Conservation (phyloP, 106 monocot genomes). For the Amphibolis antarctica region DNA sequence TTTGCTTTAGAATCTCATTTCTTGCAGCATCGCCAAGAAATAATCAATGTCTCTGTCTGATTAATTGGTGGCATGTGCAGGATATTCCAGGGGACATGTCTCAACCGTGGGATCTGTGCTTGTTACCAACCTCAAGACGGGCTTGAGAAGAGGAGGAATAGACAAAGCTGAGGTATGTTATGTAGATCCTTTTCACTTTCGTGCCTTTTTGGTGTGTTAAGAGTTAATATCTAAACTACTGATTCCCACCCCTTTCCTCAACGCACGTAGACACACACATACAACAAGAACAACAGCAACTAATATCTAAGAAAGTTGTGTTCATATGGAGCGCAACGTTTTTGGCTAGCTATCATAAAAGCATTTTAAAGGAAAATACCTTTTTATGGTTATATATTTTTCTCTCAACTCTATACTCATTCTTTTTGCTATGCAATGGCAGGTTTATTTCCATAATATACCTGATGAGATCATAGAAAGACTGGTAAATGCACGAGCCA, state of each 20-base stretch:
- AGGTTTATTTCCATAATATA: slow-evolving; percentile 93
- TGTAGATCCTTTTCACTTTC: neutral
- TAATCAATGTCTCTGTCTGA: neutral
- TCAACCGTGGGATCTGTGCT: slow-evolving; percentile 60
- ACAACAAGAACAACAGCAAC: too few species aligned
- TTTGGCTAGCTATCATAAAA: too few species aligned
- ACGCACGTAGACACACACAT: too few species aligned
- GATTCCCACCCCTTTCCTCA: too few species aligned
- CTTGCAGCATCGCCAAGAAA: neutral
- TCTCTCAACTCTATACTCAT: neutral
- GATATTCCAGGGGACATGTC: slow-evolving; percentile 67
- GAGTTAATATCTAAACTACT: too few species aligned
- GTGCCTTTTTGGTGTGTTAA: too few species aligned
- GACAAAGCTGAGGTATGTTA: slow-evolving; percentile 70
- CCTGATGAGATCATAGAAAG: slow-evolving; percentile 62
- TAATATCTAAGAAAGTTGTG: too few species aligned
- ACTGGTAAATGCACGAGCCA: slow-evolving; percentile 30
- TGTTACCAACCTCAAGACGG: slow-evolving; percentile 66
- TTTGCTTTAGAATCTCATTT: slow-evolving; percentile 3
- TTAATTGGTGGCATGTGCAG: slow-evolving; percentile 12
- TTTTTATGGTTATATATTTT: neutral
- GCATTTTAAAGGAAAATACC: neutral
- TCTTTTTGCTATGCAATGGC: slow-evolving; percentile 8
- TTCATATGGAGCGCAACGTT: too few species aligned
- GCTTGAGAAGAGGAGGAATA: slow-evolving; percentile 39